Evolutionary conservation across 495 filamentous ascomycete genomes (phyloP).

Genomic region (Chaetomium fimeti): DNA sequence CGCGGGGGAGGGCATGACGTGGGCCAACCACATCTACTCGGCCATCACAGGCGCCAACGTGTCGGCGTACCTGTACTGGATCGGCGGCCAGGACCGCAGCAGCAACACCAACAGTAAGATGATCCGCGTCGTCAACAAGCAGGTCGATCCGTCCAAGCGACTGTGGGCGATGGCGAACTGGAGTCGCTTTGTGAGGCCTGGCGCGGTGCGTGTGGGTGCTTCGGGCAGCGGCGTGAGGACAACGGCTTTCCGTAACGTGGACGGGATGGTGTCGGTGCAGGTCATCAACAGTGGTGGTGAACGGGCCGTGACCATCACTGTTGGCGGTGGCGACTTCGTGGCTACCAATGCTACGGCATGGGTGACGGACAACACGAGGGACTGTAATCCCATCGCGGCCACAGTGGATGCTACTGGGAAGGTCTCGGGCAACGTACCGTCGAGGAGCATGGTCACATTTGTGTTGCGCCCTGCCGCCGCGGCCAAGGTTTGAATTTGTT

Average conservation of each 20-base stretch:
- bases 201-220: conserved; percentile 45
- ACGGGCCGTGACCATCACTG: no score
- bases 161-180: conserved; percentile 53
- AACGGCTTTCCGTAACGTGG: conserved; percentile 48
- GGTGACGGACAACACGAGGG: no score
- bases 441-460: no score
- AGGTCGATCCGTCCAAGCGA: conserved; percentile 40
- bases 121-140: conserved; percentile 35
- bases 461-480: no score
- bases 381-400: no score
- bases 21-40: conserved; percentile 54
- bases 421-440: no score
- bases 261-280: conserved; percentile 44
- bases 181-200: conserved; percentile 47
- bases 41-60: conserved; percentile 45
- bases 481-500: no score
- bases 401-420: no score
- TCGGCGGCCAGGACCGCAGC: conserved; percentile 41
- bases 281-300: conserved; percentile 33
- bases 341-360: no score
- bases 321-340: no score
- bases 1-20: conserved; percentile 53
- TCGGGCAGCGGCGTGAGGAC: conserved; percentile 37
- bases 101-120: conserved; percentile 45
- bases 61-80: conserved; percentile 55